Evolutionary conservation across 1,284 basidiomycete species (phyloP).

Genomic region (Naganishia sp.): DNA sequence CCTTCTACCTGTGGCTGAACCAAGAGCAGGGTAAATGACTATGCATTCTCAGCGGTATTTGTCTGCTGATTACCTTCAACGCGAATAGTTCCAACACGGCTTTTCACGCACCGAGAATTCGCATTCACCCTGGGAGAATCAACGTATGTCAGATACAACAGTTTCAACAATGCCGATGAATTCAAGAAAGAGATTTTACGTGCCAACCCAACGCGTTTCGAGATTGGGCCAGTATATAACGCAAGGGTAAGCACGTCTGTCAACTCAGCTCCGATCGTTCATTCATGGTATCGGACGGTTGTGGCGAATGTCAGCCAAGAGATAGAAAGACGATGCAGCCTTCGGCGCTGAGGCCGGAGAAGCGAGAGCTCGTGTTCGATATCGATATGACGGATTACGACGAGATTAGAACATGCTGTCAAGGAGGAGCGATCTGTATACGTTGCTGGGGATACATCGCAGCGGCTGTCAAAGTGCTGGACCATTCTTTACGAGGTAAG

Average conservation of each 20-base stretch:
- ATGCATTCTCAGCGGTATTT: neutral
- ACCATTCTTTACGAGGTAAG: slow-evolving; percentile 69
- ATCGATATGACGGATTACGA: slow-evolving; percentile 99
- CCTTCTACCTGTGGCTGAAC: slow-evolving; percentile 92
- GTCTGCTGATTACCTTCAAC: neutral
- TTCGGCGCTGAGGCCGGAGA: slow-evolving; percentile 71
- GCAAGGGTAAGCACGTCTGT: slow-evolving; percentile 64
- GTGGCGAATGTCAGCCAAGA: slow-evolving; percentile 61
- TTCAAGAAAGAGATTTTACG: slow-evolving; percentile 86
- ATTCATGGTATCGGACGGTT: neutral
- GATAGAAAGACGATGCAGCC: slow-evolving; percentile 85
- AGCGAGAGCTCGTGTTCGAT: slow-evolving; percentile 96
- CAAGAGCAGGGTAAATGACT: slow-evolving; percentile 66
- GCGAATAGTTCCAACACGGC: slow-evolving; percentile 58
- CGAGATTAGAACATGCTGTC: slow-evolving; percentile 90
- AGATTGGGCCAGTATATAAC: slow-evolving; percentile 93
- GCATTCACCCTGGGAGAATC: slow-evolving; percentile 93
- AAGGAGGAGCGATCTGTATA: slow-evolving; percentile 85
- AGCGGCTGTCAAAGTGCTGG: slow-evolving; percentile 86
- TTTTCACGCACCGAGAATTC: slow-evolving; percentile 92
- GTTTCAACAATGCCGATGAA: slow-evolving; percentile 80
- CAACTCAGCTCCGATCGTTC: neutral
- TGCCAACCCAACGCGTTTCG: slow-evolving; percentile 86
- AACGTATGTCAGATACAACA: slow-evolving; percentile 93
- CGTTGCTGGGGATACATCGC: slow-evolving; percentile 95